Conservation (phyloP, 177 flowering plant genomes). For the Tripterygium wilfordii region DNA sequence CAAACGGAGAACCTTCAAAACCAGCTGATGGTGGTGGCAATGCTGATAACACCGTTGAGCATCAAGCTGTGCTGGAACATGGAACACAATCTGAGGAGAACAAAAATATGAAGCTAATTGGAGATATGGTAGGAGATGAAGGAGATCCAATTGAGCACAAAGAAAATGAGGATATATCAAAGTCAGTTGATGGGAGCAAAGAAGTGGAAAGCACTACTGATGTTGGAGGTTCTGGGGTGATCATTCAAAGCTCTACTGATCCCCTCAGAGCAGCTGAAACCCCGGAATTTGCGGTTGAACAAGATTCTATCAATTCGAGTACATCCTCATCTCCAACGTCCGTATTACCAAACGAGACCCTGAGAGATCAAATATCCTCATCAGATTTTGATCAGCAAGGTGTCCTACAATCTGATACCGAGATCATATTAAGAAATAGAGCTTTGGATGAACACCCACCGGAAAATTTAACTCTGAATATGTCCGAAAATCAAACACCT, state of each 20-base stretch:
- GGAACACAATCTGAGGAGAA: slow-evolving; percentile 4
- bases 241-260: slow-evolving; percentile 8
- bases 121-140: background rate
- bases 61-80: background rate
- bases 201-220: slow-evolving; percentile 5
- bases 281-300: slow-evolving; percentile 6
- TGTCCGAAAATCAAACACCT: background rate
- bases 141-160: slow-evolving; percentile 1
- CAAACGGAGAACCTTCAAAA: background rate
- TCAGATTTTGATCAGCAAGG: slow-evolving; percentile 5
- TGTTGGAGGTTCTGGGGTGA: slow-evolving; percentile 7
- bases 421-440: slow-evolving; percentile 4
- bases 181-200: background rate
- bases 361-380: slow-evolving; percentile 4
- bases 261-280: background rate
- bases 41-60: background rate
- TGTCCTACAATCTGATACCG: slow-evolving; percentile 5
- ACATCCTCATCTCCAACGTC: slow-evolving; percentile 20
- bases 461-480: background rate
- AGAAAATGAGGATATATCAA: background rate
- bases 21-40: slow-evolving; percentile 1
- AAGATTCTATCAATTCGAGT: slow-evolving; percentile 5
- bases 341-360: slow-evolving; percentile 8
- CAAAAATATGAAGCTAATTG: too few species aligned
- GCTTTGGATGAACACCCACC: slow-evolving; percentile 1